A percentile compares a stretch with the other conserved stretches of the same genome.
Evolutionary conservation across 1,284 basidiomycete species (phyloP).

Genomic region (Tetrapyrgos nigripes): DNA sequence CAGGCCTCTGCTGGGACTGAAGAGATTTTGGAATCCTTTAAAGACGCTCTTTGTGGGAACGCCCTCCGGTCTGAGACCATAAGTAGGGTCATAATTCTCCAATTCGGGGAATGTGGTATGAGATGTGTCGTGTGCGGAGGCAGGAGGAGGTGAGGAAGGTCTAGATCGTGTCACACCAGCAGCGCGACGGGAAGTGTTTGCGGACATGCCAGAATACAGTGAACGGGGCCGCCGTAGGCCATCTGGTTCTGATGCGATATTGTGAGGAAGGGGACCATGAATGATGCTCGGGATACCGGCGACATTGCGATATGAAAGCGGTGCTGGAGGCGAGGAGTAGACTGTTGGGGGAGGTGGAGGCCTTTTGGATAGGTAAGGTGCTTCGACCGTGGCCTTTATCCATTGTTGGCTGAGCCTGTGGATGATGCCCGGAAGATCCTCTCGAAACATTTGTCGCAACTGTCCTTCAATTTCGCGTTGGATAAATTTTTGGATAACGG

Average conservation of each 20-base stretch:
- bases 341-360: conserved; percentile 39
- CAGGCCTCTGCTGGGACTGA: conserved; percentile 70
- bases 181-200: conserved; percentile 36
- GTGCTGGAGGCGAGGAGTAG: conserved; percentile 5
- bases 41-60: conserved; percentile 80
- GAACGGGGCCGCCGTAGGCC: conserved; percentile 20
- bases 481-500: conserved; percentile 96
- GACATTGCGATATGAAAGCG: conserved; percentile 23
- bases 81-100: conserved; percentile 95
- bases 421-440: conserved; percentile 97
- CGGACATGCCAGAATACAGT: conserved; percentile 41
- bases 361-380: conserved; percentile 71
- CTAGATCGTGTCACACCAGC: conserved; percentile 24
- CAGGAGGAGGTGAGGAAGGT: conserved; percentile 30
- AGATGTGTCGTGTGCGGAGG: conserved; percentile 38
- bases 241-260: conserved; percentile 1
- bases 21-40: conserved; percentile 74
- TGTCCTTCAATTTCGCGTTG: conserved; percentile 98
- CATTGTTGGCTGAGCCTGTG: conserved; percentile 95
- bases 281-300: conserved; percentile 19
- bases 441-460: conserved; percentile 96
- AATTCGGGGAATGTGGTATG: conserved; percentile 77
- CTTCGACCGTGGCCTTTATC: conserved; percentile 87
- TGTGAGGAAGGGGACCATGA: conserved; percentile 18
- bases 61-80: conserved; percentile 93